These are phyloP conservation scores for Sarcodon sp. DNA, from an alignment of 768 basidiomycete genomes.

Conservation along the genomic window DNA sequence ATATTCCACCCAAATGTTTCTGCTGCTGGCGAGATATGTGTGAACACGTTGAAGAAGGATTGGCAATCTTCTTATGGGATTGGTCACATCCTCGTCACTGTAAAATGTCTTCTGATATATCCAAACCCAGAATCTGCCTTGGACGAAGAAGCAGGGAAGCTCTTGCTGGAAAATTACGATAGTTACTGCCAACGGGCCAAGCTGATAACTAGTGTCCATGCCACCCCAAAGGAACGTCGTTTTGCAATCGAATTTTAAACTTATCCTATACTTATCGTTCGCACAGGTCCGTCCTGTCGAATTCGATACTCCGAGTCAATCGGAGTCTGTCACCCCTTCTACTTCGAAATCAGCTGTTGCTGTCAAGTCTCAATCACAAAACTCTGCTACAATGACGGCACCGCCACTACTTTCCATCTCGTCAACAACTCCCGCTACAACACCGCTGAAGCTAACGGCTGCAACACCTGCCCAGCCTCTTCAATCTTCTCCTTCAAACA, in stretches of 20 bases:
- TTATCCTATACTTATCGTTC: neutral
- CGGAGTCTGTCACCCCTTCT: slow-evolving; percentile 13
- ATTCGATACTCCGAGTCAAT: slow-evolving; percentile 37
- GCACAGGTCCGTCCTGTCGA: slow-evolving; percentile 41
- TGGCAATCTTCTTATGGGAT: slow-evolving; percentile 93
- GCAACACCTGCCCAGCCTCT: slow-evolving; percentile 25
- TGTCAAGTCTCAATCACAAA: slow-evolving; percentile 11
- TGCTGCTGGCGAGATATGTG: slow-evolving; percentile 82
- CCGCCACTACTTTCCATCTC: slow-evolving; percentile 26
- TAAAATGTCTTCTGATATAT: slow-evolving; percentile 92
- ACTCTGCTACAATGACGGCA: slow-evolving; percentile 13
- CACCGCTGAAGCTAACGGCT: slow-evolving; percentile 29
- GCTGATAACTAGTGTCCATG: slow-evolving; percentile 86
- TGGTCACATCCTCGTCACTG: slow-evolving; percentile 79
- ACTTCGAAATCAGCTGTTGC: slow-evolving; percentile 17
- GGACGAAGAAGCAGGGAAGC: slow-evolving; percentile 92
- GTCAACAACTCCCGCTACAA: slow-evolving; percentile 10
- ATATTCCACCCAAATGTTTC: slow-evolving; percentile 98
- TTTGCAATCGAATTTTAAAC: no score
- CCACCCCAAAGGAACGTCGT: slow-evolving; percentile 54
- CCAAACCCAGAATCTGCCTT: slow-evolving; percentile 95
- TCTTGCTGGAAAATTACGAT: slow-evolving; percentile 81
- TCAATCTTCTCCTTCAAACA: slow-evolving; percentile 23
- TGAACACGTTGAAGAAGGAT: slow-evolving; percentile 95
- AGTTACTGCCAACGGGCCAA: slow-evolving; percentile 79